Base-by-base conservation (phyloP, 2,329 filamentous ascomycete genomes). In the Ceratocystis ficicola region DNA sequence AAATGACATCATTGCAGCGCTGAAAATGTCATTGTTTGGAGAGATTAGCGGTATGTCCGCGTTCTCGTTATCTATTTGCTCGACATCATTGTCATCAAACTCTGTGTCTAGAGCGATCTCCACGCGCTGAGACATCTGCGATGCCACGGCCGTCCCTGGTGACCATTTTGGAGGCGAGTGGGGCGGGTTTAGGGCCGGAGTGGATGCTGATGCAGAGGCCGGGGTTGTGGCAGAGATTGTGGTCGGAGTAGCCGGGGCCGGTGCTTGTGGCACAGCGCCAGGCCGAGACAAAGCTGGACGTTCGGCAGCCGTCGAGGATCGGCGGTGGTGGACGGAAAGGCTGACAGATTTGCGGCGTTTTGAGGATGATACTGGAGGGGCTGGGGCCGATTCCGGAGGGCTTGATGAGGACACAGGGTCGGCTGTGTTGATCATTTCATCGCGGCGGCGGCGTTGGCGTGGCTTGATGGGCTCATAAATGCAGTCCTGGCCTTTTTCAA, bases 401-500 rank as follows among this genome's bases (percentile, higher is more conserved):
- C 48, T 46, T 10, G 55, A 57, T 3, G 30, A 28, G 44, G 22
- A 50, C 5, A 28, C n/a, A 6, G 25, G 20, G 41, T 44, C 41
- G 30, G 36, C 15, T 7, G 36, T 30, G 7, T 32, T 30, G 17
- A 52, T 28, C 5, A 44, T 60, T 44, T 60, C 52, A n/a, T 57
- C 50, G 12, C 59, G 59, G 25, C 62, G 66, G 64, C 75, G 74
- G 46, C 76, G 73, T 67, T 76, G 75, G 41, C 74, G 76, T 67
- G 73, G 75, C 68, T 71, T 74, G 22, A 81, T 76, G 48, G 77
- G 73, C 66, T 82, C 80, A 68, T 83, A 83, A 1, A 75, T 72
- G 70, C 81, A 83, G 25, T 78, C 75, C 59, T 79, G 74, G 62
- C 75, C 75, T 50, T 77, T 76, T 71, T 83, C 81, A 52, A 73